A percentile compares a stretch with the other conserved stretches of the same genome.
phyloP scores from a whole-genome alignment of 805 yeast species.

The Candida palmyrensis region DNA sequence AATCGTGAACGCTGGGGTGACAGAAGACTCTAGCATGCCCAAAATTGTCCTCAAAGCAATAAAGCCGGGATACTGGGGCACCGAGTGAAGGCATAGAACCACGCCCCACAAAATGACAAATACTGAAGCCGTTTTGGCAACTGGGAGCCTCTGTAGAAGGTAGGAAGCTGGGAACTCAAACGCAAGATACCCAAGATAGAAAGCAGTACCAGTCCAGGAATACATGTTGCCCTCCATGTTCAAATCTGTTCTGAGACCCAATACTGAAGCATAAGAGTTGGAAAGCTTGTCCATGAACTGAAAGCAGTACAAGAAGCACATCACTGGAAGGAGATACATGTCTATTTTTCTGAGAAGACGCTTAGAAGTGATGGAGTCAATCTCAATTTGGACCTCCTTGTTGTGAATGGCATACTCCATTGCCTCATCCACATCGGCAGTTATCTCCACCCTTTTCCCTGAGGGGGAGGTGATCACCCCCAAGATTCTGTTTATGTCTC shows the following conservation, averaged over 20 bases:
- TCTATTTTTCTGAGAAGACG: slow-evolving; percentile 19
- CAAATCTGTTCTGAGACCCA: slow-evolving; percentile 34
- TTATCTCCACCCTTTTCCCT: background rate
- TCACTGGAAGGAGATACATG: slow-evolving; percentile 19
- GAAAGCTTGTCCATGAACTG: slow-evolving; percentile 36
- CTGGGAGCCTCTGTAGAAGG: slow-evolving; percentile 50
- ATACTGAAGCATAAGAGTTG: slow-evolving; percentile 31
- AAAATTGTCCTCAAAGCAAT: slow-evolving; percentile 33
- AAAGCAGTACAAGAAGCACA: slow-evolving; percentile 19
- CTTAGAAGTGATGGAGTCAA: slow-evolving; percentile 8
- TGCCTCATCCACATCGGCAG: slow-evolving; percentile 29
- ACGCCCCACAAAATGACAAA: slow-evolving; percentile 60
- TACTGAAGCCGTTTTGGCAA: slow-evolving; percentile 45
- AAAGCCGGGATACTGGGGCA: slow-evolving; percentile 38
- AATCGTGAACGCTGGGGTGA: slow-evolving; percentile 39
- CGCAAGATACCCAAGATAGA: slow-evolving; percentile 54
- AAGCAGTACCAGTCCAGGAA: slow-evolving; percentile 34
- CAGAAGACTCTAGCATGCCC: slow-evolving; percentile 34
- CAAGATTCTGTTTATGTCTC: background rate
- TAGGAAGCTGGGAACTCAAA: slow-evolving; percentile 48
- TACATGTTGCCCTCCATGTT: slow-evolving; percentile 31
- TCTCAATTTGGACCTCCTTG: slow-evolving; percentile 2
- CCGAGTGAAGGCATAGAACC: slow-evolving; percentile 49
- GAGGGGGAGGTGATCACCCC: slow-evolving; percentile 2
- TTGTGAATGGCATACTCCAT: slow-evolving; percentile 25